Evolutionary conservation across 768 basidiomycete genomes (phyloP).

Genomic region (Sistotremastrum niveocremeum): DNA sequence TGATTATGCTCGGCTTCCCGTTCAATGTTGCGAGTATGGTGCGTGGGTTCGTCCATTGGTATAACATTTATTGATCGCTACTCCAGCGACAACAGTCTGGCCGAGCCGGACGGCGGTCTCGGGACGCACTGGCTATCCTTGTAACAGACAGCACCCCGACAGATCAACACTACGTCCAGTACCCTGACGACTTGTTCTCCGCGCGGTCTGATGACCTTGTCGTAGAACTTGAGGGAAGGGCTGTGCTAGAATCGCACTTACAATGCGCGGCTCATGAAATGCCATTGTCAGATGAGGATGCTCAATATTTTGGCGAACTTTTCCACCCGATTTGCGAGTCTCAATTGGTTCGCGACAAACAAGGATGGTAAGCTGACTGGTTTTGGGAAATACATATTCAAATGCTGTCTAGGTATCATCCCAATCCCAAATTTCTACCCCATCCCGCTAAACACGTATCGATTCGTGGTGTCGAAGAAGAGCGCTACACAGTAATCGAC

Average conservation of each 20-base stretch:
- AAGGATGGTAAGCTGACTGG: conserved; percentile 50
- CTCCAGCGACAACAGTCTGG: conserved; percentile 77
- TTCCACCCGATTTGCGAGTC: conserved; percentile 46
- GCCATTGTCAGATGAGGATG: conserved; percentile 56
- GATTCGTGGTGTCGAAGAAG: conserved; percentile 67
- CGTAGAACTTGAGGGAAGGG: conserved; percentile 58
- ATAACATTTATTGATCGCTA: background rate
- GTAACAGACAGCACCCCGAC: conserved; percentile 53
- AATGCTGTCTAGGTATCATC: conserved; percentile 49
- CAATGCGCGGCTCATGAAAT: conserved; percentile 85
- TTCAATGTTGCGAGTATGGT: conserved; percentile 71
- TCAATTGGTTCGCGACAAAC: conserved; percentile 50
- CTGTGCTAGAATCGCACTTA: conserved; percentile 71
- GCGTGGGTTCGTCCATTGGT: conserved; percentile 11
- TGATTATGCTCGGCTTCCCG: conserved; percentile 83
- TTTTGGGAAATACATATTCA: background rate
- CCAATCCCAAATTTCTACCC: conserved; percentile 67
- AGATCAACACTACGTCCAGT: conserved; percentile 59
- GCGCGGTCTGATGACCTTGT: conserved; percentile 46
- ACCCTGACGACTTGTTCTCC: conserved; percentile 61
- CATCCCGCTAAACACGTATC: conserved; percentile 60
- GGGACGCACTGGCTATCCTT: conserved; percentile 65
- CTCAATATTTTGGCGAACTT: conserved; percentile 55
- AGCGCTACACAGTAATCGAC: conserved; percentile 64
- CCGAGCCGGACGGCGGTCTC: conserved; percentile 68